Evolutionary conservation across 2,329 filamentous ascomycete genomes (phyloP).

Genomic region (Didymella glomerata): DNA sequence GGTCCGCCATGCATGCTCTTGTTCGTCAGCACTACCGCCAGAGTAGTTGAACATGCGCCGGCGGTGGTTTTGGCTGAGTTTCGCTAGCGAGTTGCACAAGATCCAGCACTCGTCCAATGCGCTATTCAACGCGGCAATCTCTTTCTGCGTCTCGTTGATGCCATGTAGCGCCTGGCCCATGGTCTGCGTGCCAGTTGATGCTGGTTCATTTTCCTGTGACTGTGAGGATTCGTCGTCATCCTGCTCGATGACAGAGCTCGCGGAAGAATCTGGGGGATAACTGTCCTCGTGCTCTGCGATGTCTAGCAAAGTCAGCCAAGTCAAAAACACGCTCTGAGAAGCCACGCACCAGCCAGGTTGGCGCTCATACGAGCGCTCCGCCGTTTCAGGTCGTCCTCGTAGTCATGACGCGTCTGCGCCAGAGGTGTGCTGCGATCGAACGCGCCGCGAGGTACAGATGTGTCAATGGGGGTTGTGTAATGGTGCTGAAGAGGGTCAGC

Average conservation of each 20-base stretch:
- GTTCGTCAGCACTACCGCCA: conserved; percentile 72
- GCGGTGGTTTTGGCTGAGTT: conserved; percentile 82
- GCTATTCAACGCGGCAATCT: conserved; percentile 73
- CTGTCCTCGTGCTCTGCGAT: conserved; percentile 57
- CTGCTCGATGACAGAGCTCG: conserved; percentile 44
- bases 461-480: conserved; percentile 78
- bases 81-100: conserved; percentile 88
- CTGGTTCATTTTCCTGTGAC: conserved; percentile 41
- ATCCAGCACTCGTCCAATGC: conserved; percentile 92
- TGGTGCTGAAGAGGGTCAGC: conserved; percentile 50
- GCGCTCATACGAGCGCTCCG: conserved; percentile 69
- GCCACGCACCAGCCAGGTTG: conserved; percentile 74
- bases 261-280: conserved; percentile 39
- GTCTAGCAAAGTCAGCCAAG: conserved; percentile 47
- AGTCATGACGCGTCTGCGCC: conserved; percentile 82
- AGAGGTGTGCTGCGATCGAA: conserved; percentile 77
- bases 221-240: conserved; percentile 45
- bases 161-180: conserved; percentile 64
- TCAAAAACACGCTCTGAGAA: conserved; percentile 27
- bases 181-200: conserved; percentile 43
- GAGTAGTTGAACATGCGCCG: conserved; percentile 80
- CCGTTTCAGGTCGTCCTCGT: conserved; percentile 65
- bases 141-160: conserved; percentile 66
- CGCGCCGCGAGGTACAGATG: conserved; percentile 64
- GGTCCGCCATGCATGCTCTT: conserved; percentile 90